Evolutionary conservation across 345 rosid genomes (phyloP).

Genomic region (Luvunga scandens): DNA sequence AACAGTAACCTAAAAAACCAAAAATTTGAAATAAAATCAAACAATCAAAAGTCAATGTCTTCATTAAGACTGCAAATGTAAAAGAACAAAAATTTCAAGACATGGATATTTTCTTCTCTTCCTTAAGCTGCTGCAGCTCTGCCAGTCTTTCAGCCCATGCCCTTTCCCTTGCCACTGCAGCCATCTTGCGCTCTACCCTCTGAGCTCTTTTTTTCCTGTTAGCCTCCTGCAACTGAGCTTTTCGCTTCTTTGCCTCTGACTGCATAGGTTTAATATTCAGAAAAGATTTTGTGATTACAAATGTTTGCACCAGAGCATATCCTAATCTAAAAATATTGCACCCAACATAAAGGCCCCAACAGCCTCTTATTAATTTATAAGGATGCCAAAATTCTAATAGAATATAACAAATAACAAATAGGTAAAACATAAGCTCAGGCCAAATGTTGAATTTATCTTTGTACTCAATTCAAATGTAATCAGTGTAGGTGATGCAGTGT

Average conservation of each 20-base stretch:
- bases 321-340: not conserved
- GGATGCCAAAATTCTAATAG: constrained; percentile 5
- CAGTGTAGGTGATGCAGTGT: not conserved
- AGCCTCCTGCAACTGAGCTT: constrained; percentile 77
- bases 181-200: constrained; percentile 73
- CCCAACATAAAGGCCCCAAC: not conserved
- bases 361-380: not conserved
- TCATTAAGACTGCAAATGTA: not conserved
- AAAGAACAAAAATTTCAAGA: constrained; percentile 25
- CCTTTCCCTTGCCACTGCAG: constrained; percentile 87
- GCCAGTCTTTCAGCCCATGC: constrained; percentile 76
- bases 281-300: not conserved
- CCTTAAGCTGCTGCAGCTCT: constrained; percentile 71
- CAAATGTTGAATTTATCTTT: not conserved
- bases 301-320: not conserved
- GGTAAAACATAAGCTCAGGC: not conserved
- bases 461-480: not conserved
- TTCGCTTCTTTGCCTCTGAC: constrained; percentile 95
- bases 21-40: not conserved
- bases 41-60: not conserved
- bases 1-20: not conserved
- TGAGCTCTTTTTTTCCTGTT: constrained; percentile 62
- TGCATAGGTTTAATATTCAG: constrained; percentile 30
- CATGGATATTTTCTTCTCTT: constrained; percentile 68
- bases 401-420: not conserved